Evolutionary conservation across 1,284 basidiomycete genomes (phyloP).

Genomic region (Ustanciosporium gigantosporum): DNA sequence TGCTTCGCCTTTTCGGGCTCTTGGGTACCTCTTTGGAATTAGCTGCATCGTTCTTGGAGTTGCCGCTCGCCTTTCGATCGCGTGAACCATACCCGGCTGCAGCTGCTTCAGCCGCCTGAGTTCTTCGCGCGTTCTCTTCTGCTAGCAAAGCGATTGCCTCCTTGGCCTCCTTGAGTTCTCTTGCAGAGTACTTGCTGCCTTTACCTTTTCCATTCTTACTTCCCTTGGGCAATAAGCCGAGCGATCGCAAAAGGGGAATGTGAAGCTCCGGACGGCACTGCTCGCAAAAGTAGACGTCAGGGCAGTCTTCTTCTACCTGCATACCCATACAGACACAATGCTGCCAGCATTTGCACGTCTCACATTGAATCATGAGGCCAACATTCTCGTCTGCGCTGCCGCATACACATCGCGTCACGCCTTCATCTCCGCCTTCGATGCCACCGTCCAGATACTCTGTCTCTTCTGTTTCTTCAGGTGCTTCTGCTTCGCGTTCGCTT

Average conservation of each 20-base stretch:
- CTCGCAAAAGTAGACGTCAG: slow-evolving; percentile 80
- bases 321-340: slow-evolving; percentile 96
- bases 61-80: slow-evolving; percentile 17
- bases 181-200: slow-evolving; percentile 36
- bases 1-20: slow-evolving; percentile 72
- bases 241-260: slow-evolving; percentile 53
- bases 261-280: slow-evolving; percentile 87
- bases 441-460: slow-evolving; percentile 43
- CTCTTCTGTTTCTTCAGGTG: slow-evolving; percentile 55
- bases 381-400: slow-evolving; percentile 71
- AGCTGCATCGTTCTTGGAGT: slow-evolving; percentile 6
- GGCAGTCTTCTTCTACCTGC: slow-evolving; percentile 73
- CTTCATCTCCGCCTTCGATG: slow-evolving; percentile 72
- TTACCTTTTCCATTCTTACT: slow-evolving; percentile 47
- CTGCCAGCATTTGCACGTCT: slow-evolving; percentile 96
- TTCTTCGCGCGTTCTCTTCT: slow-evolving; percentile 51
- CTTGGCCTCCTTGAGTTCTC: slow-evolving; percentile 57
- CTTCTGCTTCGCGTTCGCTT: neutral
- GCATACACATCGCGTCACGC: slow-evolving; percentile 91
- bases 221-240: slow-evolving; percentile 47
- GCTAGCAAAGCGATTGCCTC: slow-evolving; percentile 54
- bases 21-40: slow-evolving; percentile 21
- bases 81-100: slow-evolving; percentile 23
- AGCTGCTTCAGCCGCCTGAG: slow-evolving; percentile 26
- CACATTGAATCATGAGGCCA: slow-evolving; percentile 94